Base-by-base conservation (phyloP, 1,284 basidiomycete genomes). In the Inonotus hispidus region DNA sequence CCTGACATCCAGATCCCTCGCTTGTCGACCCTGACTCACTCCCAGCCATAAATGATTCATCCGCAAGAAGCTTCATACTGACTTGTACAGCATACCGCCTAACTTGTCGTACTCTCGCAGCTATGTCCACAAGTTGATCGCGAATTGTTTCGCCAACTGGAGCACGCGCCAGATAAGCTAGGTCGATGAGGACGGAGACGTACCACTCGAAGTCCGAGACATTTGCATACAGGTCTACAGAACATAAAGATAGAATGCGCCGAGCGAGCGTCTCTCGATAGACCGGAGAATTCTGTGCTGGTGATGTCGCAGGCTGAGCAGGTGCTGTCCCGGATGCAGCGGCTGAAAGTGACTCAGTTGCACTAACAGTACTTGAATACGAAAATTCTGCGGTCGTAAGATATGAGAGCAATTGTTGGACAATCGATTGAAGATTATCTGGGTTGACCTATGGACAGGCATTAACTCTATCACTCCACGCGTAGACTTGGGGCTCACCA, bases 151-250 rank as follows among this genome's bases (percentile, higher is more conserved):
- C 67, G 0, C 93, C 93, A 37, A 96, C 79, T 68, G 89, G 77
- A 50, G 87, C 92, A 46, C 84, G 84, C 49, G 90, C 89, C 49
- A 98, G 82, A 70, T 94, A 92, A 0, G 92, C 85, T 1, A 99
- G 81, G 67, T 97, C 93, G 50, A 97, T 82, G 25, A 98, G 84
- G 2, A 95, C 92, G 7, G 95, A 96, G 27, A 98, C 79, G 70
- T 94, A 97, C 97, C 97, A 99, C 68, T 95, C 90, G 70, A 98
- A 98, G 74, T 98, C 94, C 41, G 82, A 81, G 39, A 99, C 82
- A 69, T 95, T 90, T 58, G 87, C 85, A 69, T 97, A 99, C 6
- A 89, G 88, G 60, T 90, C 86, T 63, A 84, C 81, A 4, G 90
- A 87, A 63, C 93, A 90, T 66, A 97, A 88, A 23, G 80, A 75